Evolutionary conservation across 345 rosid genomes (phyloP).

Genomic region (Clausena lansium): DNA sequence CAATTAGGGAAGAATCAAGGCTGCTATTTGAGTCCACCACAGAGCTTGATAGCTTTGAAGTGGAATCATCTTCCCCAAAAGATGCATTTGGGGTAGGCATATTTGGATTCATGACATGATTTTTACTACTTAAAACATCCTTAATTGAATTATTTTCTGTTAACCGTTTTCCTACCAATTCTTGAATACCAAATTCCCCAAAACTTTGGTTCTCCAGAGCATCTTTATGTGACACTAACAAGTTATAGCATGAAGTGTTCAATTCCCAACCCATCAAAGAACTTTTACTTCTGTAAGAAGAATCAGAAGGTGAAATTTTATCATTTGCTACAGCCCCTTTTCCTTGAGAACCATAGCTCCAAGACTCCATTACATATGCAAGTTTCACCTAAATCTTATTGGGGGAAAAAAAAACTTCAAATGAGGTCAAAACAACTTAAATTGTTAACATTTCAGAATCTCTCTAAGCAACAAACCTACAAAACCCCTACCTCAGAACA

Average conservation of each 20-base stretch:
- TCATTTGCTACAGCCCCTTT: constrained; percentile 30
- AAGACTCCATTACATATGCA: constrained; percentile 42
- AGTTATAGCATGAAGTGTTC: constrained; percentile 25
- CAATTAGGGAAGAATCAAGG: constrained; percentile 51
- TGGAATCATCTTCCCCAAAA: constrained; percentile 36
- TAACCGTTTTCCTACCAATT: constrained; percentile 25
- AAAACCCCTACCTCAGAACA: constrained; percentile 10
- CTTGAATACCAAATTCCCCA: constrained; percentile 36
- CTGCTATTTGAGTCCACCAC: constrained; percentile 33
- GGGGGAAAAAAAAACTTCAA: background rate
- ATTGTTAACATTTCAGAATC: constrained; percentile 8
- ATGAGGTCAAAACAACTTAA: background rate
- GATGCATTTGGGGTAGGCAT: constrained; percentile 24
- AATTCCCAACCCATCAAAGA: constrained; percentile 34
- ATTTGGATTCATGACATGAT: constrained; percentile 21
- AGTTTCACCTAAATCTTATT: no score
- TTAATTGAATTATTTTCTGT: constrained; percentile 22
- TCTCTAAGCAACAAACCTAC: background rate
- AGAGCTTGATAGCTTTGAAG: constrained; percentile 43
- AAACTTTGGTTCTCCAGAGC: constrained; percentile 20
- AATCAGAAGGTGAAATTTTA: constrained; percentile 30
- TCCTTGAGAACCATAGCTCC: constrained; percentile 46
- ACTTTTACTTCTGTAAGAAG: constrained; percentile 30
- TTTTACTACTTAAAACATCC: constrained; percentile 23
- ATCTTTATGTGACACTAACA: constrained; percentile 28